Evolutionary conservation across 2,329 filamentous ascomycete genomes (phyloP), one percentile per base, ranked within the genome.

Genomic region (Cucurbitaria berberidis): DNA sequence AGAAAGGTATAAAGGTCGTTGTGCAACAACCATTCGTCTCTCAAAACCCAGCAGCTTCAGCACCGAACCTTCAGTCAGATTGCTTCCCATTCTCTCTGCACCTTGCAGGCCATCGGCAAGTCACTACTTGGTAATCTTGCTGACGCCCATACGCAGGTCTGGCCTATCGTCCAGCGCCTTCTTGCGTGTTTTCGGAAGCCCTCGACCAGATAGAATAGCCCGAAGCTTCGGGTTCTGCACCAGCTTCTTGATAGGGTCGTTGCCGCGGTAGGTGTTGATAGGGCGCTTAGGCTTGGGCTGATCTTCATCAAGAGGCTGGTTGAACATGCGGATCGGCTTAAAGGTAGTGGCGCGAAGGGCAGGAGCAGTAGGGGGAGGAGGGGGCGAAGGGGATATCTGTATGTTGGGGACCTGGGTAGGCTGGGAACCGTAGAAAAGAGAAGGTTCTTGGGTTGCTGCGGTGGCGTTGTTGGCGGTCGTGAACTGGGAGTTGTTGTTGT

Each of bases 161-260:
- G 55, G 53, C 2, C 45, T 47, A 29, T 64, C 59, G 0, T 22
- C 45, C 16, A 3, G 11, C 0, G 39, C 5, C 42, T 48, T 57
- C 53, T 53, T 62, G 27, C 50, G 41, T 39, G 52, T 21, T 19
- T 32, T 59, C 1, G 60, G 59, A 21, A 51, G 19, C 4, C 44
- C 46, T 40, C 47, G 64, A 11, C 42, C 60, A 1, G 51, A 29
- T 3, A 70, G 40, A 10, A 69, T 45, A 5, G 51, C 51, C 3
- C 55, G 64, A 1, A 70, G 38, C 21, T 59, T 65, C 11, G 36
- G 27, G 24, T 69, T 70, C 16, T 55, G 43, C 1, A 67, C 58
- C 2, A 38, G 19, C n/a, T 39, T 45, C 44, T 65, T 66, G 32
- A 67, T 47, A 0, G 51, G 29, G 27, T 67, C 57, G 0, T 48